phyloP scores from a whole-genome alignment of 108 stramenopile species.

The Cyclotella cryptica region DNA sequence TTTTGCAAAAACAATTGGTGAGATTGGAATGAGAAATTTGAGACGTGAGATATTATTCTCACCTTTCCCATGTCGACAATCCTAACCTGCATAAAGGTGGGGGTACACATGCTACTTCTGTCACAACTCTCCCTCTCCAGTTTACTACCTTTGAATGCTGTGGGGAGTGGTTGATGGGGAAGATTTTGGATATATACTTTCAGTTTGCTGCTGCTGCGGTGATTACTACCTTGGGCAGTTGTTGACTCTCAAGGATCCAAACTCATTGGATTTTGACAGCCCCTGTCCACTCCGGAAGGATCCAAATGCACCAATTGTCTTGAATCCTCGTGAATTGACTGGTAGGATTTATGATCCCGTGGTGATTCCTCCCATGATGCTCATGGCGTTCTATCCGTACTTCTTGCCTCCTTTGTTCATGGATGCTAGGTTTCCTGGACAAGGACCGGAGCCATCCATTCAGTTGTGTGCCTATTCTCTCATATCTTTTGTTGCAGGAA shows the following conservation, averaged over 20 bases:
- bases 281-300: conserved; percentile 35
- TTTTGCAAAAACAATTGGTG: too few species aligned
- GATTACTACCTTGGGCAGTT: conserved; percentile 55
- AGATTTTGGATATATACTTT: conserved; percentile 51
- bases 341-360: conserved; percentile 1
- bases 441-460: conserved; percentile 43
- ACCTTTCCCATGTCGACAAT: conserved; percentile 28
- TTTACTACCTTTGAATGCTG: conserved; percentile 44
- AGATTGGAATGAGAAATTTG: too few species aligned
- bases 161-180: conserved; percentile 58
- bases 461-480: neutral
- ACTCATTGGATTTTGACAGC: conserved; percentile 11
- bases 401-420: conserved; percentile 45
- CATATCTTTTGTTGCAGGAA: conserved; percentile 27
- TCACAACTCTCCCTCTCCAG: conserved; percentile 48
- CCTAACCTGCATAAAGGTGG: conserved; percentile 55
- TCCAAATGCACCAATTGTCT: neutral
- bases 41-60: neutral
- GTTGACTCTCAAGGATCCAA: conserved; percentile 41
- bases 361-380: conserved; percentile 13
- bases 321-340: neutral
- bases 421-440: conserved; percentile 11
- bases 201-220: conserved; percentile 38
- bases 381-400: conserved; percentile 17
- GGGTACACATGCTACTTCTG: conserved; percentile 46